phyloP scores from a whole-genome alignment of 441 rosid genomes.

The Mallotus repandus region DNA sequence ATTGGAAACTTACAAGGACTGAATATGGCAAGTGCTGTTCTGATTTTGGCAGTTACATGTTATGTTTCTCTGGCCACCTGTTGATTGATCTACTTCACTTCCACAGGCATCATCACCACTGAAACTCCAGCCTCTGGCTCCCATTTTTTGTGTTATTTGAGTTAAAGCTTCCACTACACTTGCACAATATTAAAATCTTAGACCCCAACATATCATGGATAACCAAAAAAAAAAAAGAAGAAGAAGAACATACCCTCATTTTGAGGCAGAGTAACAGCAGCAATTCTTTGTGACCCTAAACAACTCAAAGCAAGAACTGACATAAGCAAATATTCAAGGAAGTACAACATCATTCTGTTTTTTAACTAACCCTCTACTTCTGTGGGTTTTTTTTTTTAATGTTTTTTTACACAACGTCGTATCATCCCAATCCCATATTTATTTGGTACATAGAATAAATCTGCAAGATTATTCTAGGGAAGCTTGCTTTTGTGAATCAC shows the following conservation, averaged over 20 bases:
- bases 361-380: background rate
- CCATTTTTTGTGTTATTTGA: slow-evolving; percentile 36
- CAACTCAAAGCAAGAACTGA: slow-evolving; percentile 5
- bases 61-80: slow-evolving; percentile 27
- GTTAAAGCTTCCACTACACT: slow-evolving; percentile 33
- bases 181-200: background rate
- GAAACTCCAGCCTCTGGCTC: slow-evolving; percentile 32
- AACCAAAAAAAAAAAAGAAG: background rate
- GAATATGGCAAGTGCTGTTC: slow-evolving; percentile 38
- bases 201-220: background rate
- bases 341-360: background rate
- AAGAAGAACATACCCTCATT: background rate
- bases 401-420: too few species aligned
- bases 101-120: slow-evolving; percentile 28
- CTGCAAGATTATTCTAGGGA: too few species aligned
- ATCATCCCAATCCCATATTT: background rate
- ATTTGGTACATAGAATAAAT: too few species aligned
- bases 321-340: background rate
- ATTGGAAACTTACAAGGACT: slow-evolving; percentile 3
- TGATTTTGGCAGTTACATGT: slow-evolving; percentile 28
- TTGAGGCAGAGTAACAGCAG: background rate
- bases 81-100: slow-evolving; percentile 6
- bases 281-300: background rate
- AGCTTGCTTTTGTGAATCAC: too few species aligned
- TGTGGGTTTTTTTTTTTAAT: too few species aligned